Base-by-base conservation (phyloP, 768 basidiomycete species). In the Austroboletus festivus region DNA sequence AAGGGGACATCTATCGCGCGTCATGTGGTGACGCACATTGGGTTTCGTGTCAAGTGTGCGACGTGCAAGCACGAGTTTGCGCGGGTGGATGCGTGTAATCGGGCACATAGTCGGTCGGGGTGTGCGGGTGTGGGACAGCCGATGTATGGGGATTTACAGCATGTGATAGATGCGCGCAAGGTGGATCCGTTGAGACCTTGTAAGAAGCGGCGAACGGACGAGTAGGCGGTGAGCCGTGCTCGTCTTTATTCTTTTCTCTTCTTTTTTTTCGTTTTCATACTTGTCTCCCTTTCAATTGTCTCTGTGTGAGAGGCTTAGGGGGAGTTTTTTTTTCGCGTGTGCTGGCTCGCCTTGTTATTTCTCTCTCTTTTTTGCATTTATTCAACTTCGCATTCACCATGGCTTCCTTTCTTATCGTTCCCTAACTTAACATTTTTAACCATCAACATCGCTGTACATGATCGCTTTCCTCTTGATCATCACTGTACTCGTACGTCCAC, bases 1-100 rank as follows among this genome's bases (percentile, higher is more conserved):
- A 66, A 68, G 42, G 65, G 65, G 10, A 66, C 65, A 38, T 64
- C 64, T 16, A 68, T 66, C 18, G 65, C 65, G 8, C 59, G 67
- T 5, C 65, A 66, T 28, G 64, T 66, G 45, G 60, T 66, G 44
- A 66, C 65, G 35, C 65, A 66, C 18, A 53, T 66, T 18, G 64
- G 67, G 1, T 68, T 57, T 18, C 46, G 67, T 22, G 57, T 68
- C 30, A 64, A 64, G 38, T 66, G 65, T 21, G 46, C 55, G 42
- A 55, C 60, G 16, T 66, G 65, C 55, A 60, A 55, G 52, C 61
- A 56, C 49, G 64, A 64, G 50, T 68, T 67, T 50, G 67, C 65
- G 33, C 54, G 65, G 23, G 64, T 60, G 53, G 67, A 66, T 38
- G 65, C 65, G 18, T 66, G 67, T 20, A 66, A 68, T 51, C 67